Conservation (phyloP, 2,329 filamentous ascomycete species). For the Alternaria angustiovoidea region DNA sequence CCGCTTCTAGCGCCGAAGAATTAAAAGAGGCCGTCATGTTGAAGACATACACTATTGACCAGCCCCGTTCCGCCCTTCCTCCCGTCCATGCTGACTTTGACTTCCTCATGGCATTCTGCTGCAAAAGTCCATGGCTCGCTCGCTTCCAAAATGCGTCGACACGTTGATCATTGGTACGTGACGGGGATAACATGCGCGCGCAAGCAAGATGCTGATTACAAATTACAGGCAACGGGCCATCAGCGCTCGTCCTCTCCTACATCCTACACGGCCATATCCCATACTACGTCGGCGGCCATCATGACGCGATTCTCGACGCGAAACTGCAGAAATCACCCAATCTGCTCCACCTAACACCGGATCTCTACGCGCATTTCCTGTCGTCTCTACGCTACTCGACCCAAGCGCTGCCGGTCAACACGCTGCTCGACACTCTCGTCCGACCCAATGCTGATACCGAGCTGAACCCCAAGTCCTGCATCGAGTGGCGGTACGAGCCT, state of each 20-base stretch:
- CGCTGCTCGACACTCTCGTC: conserved; percentile 66
- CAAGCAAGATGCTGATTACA: conserved; percentile 34
- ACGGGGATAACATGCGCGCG: not conserved
- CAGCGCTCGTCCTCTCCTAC: conserved; percentile 68
- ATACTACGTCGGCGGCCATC: conserved; percentile 64
- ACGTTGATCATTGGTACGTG: conserved; percentile 51
- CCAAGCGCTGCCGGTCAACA: conserved; percentile 67
- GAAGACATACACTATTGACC: conserved; percentile 40
- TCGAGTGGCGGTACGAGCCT: conserved; percentile 63
- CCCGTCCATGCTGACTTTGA: conserved; percentile 11
- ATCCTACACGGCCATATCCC: conserved; percentile 69
- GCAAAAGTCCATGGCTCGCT: conserved; percentile 49
- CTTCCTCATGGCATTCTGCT: conserved; percentile 43
- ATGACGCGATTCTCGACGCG: conserved; percentile 64
- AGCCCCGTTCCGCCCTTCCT: conserved; percentile 17
- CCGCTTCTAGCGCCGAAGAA: conserved; percentile 39
- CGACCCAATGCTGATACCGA: conserved; percentile 67
- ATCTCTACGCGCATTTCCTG: conserved; percentile 66
- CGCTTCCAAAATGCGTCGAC: conserved; percentile 49
- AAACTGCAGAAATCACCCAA: conserved; percentile 60
- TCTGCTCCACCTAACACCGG: conserved; percentile 59
- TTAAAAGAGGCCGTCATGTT: conserved; percentile 42
- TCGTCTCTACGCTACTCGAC: conserved; percentile 68
- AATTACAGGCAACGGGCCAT: conserved; percentile 65
- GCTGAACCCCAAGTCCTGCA: conserved; percentile 59